Evolutionary conservation across 2,329 filamentous ascomycete genomes (phyloP).

Genomic region (Aspergillus sp.): DNA sequence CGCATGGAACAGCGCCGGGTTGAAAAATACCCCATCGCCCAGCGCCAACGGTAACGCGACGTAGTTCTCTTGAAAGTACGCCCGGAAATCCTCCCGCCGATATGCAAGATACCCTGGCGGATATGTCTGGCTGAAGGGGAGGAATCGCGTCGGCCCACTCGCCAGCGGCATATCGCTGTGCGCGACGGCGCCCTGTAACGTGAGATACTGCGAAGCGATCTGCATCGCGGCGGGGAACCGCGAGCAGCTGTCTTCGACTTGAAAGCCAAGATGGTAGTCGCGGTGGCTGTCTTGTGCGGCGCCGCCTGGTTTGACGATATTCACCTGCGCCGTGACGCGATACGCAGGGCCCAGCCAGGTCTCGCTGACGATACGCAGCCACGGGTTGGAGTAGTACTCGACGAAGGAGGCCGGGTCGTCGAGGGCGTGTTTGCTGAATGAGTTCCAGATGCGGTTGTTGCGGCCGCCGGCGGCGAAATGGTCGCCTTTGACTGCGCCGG

Average conservation of each 20-base stretch:
- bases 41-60: conserved; percentile 49
- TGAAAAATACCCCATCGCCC: conserved; percentile 62
- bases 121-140: conserved; percentile 58
- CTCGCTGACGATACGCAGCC: conserved; percentile 48
- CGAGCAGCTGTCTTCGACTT: conserved; percentile 44
- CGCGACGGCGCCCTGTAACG: conserved; percentile 60
- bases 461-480: conserved; percentile 55
- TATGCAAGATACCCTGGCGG: conserved; percentile 57
- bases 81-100: conserved; percentile 47
- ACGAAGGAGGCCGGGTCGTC: conserved; percentile 50
- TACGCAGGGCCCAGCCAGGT: conserved; percentile 59
- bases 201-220: conserved; percentile 52
- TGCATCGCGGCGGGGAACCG: conserved; percentile 52
- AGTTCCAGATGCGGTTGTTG: conserved; percentile 63
- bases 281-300: conserved; percentile 55
- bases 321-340: conserved; percentile 58
- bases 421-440: conserved; percentile 57
- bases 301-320: conserved; percentile 57
- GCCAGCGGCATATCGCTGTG: conserved; percentile 57
- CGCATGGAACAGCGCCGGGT: conserved; percentile 59
- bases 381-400: conserved; percentile 57
- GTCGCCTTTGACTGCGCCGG: conserved; percentile 45
- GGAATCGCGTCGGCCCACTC: conserved; percentile 56
- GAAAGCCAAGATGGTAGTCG: conserved; percentile 63
- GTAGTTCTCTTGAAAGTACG: conserved; percentile 51